Conservation (phyloP, 2,329 filamentous ascomycete genomes). For the Penicillium glabrum region DNA sequence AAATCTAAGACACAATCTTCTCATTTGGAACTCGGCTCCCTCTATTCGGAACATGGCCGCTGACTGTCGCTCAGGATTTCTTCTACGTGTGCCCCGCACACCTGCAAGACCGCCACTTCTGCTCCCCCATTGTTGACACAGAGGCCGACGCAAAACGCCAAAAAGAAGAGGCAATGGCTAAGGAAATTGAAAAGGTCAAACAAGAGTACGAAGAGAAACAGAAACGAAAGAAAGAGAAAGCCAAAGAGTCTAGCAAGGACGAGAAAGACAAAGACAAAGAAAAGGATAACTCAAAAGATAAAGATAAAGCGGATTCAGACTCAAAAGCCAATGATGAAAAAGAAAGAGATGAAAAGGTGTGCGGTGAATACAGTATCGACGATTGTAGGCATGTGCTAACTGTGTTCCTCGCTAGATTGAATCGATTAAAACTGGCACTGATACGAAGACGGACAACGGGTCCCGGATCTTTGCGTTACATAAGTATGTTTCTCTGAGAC, state of each 20-base stretch:
- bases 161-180: constrained; percentile 45
- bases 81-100: constrained; percentile 89
- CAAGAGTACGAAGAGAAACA: constrained; percentile 72
- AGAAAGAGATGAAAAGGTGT: constrained; percentile 57
- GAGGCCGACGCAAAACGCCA: constrained; percentile 43
- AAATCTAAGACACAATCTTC: background rate
- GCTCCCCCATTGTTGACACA: constrained; percentile 54
- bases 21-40: background rate
- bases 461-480: constrained; percentile 82
- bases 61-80: constrained; percentile 62
- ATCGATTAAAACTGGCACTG: constrained; percentile 47
- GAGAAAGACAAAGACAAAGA: constrained; percentile 43
- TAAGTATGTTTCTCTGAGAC: constrained; percentile 54
- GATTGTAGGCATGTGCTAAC: background rate
- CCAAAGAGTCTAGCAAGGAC: constrained; percentile 47
- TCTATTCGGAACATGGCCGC: background rate
- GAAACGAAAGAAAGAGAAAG: constrained; percentile 65
- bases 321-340: constrained; percentile 38
- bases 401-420: constrained; percentile 28
- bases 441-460: constrained; percentile 58
- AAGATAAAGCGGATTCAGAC: constrained; percentile 42
- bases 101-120: constrained; percentile 80
- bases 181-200: constrained; percentile 49
- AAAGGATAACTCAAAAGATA: constrained; percentile 42
- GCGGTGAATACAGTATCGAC: constrained; percentile 1